Evolutionary conservation across 2,329 filamentous ascomycete genomes (phyloP).

Genomic region (Blastomyces gilchristii): DNA sequence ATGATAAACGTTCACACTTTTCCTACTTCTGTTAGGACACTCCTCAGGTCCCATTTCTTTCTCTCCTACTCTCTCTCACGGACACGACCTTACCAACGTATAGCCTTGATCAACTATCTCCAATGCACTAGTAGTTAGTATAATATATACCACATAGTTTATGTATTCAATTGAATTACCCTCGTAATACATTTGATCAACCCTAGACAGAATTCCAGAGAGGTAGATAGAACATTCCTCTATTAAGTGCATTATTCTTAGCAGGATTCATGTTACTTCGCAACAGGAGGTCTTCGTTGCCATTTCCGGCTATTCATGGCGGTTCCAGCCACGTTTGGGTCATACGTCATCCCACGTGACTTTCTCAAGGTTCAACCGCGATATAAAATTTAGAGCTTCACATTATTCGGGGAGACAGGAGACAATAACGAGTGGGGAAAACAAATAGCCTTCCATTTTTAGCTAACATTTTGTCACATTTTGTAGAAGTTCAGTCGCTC

Average conservation of each 20-base stretch:
- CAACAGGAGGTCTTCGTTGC: neutral
- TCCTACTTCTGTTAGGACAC: neutral
- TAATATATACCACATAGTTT: neutral
- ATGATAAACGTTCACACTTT: neutral
- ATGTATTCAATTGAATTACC: neutral
- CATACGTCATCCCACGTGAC: conserved; percentile 8
- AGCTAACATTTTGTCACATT: neutral
- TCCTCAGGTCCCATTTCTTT: neutral
- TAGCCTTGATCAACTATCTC: neutral
- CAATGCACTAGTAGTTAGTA: neutral
- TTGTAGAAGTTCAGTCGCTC: neutral
- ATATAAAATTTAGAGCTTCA: neutral
- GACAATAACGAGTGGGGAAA: neutral
- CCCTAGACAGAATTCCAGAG: too few species aligned
- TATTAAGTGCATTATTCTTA: too few species aligned
- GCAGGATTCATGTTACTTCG: too few species aligned
- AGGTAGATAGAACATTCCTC: too few species aligned
- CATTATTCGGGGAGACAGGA: neutral
- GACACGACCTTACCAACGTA: neutral
- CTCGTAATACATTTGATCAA: too few species aligned
- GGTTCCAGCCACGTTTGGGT: neutral
- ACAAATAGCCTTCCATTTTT: neutral
- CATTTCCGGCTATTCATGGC: neutral
- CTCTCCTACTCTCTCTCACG: neutral
- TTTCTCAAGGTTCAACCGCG: neutral